Evolutionary conservation across 805 yeast species (phyloP).

Genomic region (Phaffomyces thermotolerans): DNA sequence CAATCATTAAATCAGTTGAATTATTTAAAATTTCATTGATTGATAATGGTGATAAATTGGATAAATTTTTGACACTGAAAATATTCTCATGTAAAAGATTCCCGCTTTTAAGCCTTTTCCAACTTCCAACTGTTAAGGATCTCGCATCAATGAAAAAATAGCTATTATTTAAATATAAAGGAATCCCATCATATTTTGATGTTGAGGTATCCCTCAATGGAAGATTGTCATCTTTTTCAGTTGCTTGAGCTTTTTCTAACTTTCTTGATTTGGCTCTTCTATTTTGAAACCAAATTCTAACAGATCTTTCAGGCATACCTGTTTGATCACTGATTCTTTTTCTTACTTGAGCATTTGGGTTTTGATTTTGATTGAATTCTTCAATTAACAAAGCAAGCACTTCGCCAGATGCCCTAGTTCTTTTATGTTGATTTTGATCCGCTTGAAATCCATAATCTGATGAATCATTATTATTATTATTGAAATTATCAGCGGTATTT

Average conservation of each 20-base stretch:
- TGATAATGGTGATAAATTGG: slow-evolving; percentile 61
- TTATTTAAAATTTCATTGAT: slow-evolving; percentile 55
- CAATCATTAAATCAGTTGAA: slow-evolving; percentile 62
- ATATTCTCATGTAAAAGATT: slow-evolving; percentile 31
- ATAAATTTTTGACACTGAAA: slow-evolving; percentile 36
- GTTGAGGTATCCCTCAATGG: slow-evolving; percentile 7
- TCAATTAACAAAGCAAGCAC: slow-evolving; percentile 58
- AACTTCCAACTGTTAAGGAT: slow-evolving; percentile 66
- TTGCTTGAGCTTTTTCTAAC: slow-evolving; percentile 41
- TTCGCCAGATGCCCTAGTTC: slow-evolving; percentile 77
- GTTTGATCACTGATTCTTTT: slow-evolving; percentile 63
- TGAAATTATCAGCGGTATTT: background rate
- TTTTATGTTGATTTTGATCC: slow-evolving; percentile 27
- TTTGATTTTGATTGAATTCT: slow-evolving; percentile 66
- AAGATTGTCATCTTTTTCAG: slow-evolving; percentile 16
- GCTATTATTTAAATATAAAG: slow-evolving; percentile 53
- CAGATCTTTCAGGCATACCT: slow-evolving; percentile 81
- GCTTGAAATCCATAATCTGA: background rate
- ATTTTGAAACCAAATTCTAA: slow-evolving; percentile 90
- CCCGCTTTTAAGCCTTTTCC: slow-evolving; percentile 76
- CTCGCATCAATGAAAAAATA: slow-evolving; percentile 63
- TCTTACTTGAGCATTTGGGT: slow-evolving; percentile 67
- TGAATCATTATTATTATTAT: background rate
- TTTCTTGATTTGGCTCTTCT: slow-evolving; percentile 74
- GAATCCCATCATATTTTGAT: slow-evolving; percentile 34